These are phyloP conservation scores for Fremontodendron californicum DNA, from an alignment of 345 rosid genomes.

Conservation along the genomic window DNA sequence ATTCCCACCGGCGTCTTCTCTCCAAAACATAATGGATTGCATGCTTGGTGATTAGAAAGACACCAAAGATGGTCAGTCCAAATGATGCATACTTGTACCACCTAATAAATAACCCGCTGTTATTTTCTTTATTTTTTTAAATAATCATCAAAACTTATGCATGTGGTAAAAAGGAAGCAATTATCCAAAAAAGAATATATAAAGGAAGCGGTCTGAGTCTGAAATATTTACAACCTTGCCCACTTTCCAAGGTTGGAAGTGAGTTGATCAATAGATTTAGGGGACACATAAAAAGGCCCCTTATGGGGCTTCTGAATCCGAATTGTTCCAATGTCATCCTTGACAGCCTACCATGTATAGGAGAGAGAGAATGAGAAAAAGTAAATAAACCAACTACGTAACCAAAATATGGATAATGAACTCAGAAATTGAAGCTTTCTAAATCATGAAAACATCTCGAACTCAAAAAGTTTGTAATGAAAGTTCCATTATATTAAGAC, in stretches of 20 bases:
- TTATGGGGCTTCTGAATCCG: constrained; percentile 76
- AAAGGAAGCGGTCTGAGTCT: neutral
- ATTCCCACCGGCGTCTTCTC: constrained; percentile 48
- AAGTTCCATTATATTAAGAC: neutral
- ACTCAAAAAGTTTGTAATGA: neutral
- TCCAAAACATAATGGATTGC: constrained; percentile 53
- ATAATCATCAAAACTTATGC: neutral
- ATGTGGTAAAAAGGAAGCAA: neutral
- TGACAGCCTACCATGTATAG: constrained; percentile 58
- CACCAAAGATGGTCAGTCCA: constrained; percentile 67
- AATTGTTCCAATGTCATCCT: constrained; percentile 79
- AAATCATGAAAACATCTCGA: neutral
- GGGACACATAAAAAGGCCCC: constrained; percentile 90
- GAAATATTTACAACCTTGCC: constrained; percentile 55
- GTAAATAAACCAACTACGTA: constrained; percentile 9
- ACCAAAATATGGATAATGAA: constrained; percentile 3
- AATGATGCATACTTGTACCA: constrained; percentile 63
- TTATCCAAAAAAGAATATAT: too few species aligned
- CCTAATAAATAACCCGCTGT: constrained; percentile 39
- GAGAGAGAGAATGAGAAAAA: constrained; percentile 8
- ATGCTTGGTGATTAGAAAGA: constrained; percentile 57
- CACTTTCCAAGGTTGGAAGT: constrained; percentile 67
- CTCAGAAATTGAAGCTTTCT: neutral
- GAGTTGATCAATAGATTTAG: constrained; percentile 62
- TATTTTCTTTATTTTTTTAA: constrained; percentile 8